Evolutionary conservation across 2,329 filamentous ascomycete genomes (phyloP), one percentile per base, ranked within the genome.

Genomic region (Curvularia verruculosa): DNA sequence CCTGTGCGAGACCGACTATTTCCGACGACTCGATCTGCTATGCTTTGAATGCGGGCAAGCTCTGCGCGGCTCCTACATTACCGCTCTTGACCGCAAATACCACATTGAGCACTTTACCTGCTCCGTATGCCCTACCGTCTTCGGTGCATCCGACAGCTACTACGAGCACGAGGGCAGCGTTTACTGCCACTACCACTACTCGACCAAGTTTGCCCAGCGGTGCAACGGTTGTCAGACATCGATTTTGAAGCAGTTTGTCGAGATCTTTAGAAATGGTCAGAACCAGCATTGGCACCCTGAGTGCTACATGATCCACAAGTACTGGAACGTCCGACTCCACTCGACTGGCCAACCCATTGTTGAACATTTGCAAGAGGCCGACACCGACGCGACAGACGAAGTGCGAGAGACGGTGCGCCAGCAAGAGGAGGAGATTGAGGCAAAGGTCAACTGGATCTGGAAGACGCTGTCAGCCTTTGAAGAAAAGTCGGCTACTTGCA

Each of bases 301-400:
- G 78, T 99, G 95, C 78, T 99, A 99, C 78, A 99, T 99, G 95
- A 99, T 99, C 61, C 95, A 99, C 80, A 99, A 99, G 73, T 99
- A 98, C 78, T 99, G 95, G 95, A 99, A 98, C 74, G 95, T 99
- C 58, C 88, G 95, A 49, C 82, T 99, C 36, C 78, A 81, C 59
- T 76, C 78, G 5, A 76, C 77, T 13, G 77, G 76, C 9, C 73
- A 78, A 39, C 75, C 77, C 23, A 67, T 75, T 40, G 64, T 74
- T 5, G 75, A 78, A 41, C 66, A 72, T 39, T 65, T 73, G 29
- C 64, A 69, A 24, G 64, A 56, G 26, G 64, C 67, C 21, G 82
- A 85, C 49, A 78, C 79, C 39, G 82, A 87, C 63, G 87, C 87
- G 12, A 86, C 84, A 36, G 83, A 87, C 45, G 86, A 89, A 60